A percentile compares a stretch with the other conserved stretches of the same genome.
Conservation (phyloP, 2,329 filamentous ascomycete species). For the Aspergillus sp. region DNA sequence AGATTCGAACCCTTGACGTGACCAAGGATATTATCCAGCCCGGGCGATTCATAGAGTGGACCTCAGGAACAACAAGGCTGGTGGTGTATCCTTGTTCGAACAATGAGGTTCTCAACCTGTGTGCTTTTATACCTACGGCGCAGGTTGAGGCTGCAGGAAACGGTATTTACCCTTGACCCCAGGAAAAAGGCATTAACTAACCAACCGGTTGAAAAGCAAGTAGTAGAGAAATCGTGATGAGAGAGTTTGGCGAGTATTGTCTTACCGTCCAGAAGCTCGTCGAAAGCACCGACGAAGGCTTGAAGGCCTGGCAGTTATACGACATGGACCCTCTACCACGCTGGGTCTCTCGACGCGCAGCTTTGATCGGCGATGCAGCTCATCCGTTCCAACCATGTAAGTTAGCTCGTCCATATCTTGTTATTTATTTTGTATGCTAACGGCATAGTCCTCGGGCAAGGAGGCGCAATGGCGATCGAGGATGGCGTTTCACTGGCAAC, state of each 20-base stretch:
- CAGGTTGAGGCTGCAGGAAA: constrained; percentile 31
- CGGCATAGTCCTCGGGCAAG: constrained; percentile 29
- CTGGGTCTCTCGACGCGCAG: constrained; percentile 55
- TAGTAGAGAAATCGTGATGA: constrained; percentile 15
- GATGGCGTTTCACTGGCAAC: constrained; percentile 30
- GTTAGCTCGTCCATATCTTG: not conserved
- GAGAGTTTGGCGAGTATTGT: constrained; percentile 19
- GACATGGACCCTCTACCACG: constrained; percentile 60
- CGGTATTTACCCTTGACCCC: not conserved
- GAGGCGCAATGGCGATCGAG: constrained; percentile 34
- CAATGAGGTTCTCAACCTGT: constrained; percentile 48
- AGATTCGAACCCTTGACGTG: constrained; percentile 12
- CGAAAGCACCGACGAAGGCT: constrained; percentile 38
- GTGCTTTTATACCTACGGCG: constrained; percentile 47
- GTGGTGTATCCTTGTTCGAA: constrained; percentile 49
- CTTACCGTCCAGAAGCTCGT: constrained; percentile 17
- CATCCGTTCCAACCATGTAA: constrained; percentile 62
- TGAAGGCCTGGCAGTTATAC: constrained; percentile 59
- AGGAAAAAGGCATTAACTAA: no score
- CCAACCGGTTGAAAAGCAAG: constrained; percentile 20
- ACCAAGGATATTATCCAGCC: constrained; percentile 15
- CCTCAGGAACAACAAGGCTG: constrained; percentile 41
- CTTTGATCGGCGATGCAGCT: constrained; percentile 64
- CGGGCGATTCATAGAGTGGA: constrained; percentile 45
- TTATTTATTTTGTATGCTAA: not conserved